Percentiles rank a stretch among this genome's conserved stretches.
phyloP scores from a whole-genome alignment of 768 basidiomycete species.

The Guyanaporus albipodus region DNA sequence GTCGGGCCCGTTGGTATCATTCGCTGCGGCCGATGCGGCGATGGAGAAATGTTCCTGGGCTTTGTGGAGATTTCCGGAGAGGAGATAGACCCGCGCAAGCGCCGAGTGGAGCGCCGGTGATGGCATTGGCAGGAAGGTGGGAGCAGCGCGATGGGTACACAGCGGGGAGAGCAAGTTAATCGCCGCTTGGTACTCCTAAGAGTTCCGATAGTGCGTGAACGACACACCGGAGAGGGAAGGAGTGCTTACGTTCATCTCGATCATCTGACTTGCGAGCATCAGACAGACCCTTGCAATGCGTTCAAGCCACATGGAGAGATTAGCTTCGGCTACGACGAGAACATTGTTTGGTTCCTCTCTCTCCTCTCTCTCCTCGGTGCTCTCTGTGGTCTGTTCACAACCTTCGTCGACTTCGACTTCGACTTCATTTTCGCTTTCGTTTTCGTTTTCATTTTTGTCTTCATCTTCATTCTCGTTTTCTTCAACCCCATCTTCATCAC shows the following conservation, averaged over 20 bases:
- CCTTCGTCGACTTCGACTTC: not conserved
- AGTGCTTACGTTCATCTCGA: conserved; percentile 72
- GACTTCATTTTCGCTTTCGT: not conserved
- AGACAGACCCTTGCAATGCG: conserved; percentile 69
- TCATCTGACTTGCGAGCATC: conserved; percentile 75
- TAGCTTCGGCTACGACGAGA: conserved; percentile 28
- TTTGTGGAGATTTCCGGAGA: conserved; percentile 59
- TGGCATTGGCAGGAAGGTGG: conserved; percentile 15
- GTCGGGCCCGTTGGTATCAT: conserved; percentile 40
- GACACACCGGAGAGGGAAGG: not conserved
- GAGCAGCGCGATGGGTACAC: conserved; percentile 37
- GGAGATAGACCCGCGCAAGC: conserved; percentile 70
- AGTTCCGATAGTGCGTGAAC: not conserved
- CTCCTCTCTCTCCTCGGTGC: not conserved
- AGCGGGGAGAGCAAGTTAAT: conserved; percentile 65
- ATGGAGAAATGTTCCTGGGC: conserved; percentile 55
- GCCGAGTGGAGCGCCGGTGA: conserved; percentile 63
- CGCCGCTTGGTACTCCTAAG: conserved; percentile 67
- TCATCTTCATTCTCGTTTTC: not conserved
- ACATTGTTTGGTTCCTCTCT: conserved; percentile 11
- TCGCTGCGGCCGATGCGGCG: conserved; percentile 40
- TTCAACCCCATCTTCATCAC: not conserved
- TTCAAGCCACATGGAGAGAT: conserved; percentile 76
- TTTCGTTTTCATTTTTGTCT: not conserved
- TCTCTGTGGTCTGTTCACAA: not conserved